These are phyloP conservation scores for Leccinellum rugosiceps DNA, from an alignment of 768 basidiomycete species.

Conservation along the genomic window DNA sequence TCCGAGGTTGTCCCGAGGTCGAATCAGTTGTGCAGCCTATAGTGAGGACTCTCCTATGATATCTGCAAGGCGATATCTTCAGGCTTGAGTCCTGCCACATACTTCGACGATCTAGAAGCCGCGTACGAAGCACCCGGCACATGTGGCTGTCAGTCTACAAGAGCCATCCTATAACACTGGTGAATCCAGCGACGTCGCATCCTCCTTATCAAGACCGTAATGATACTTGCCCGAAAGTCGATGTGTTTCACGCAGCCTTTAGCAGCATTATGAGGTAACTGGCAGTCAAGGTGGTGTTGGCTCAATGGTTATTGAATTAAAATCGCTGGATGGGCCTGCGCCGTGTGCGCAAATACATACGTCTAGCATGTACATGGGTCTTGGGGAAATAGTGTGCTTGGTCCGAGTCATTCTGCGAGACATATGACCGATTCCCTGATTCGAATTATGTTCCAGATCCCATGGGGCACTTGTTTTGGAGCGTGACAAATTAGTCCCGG, in stretches of 20 bases:
- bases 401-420: conserved; percentile 29
- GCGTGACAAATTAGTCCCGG: too few species aligned
- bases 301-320: background rate
- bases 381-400: conserved; percentile 23
- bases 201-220: background rate
- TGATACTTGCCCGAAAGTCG: background rate
- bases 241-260: background rate
- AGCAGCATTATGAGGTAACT: background rate
- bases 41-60: too few species aligned
- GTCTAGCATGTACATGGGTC: conserved; percentile 4
- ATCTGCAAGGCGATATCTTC: background rate
- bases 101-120: background rate
- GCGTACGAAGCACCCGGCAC: background rate
- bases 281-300: too few species aligned
- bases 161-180: conserved; percentile 1
- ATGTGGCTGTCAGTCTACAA: conserved; percentile 1
- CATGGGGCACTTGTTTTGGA: too few species aligned
- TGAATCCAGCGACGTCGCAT: background rate
- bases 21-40: background rate
- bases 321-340: background rate
- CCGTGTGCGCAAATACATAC: background rate
- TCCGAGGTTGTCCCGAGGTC: background rate
- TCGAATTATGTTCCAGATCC: too few species aligned
- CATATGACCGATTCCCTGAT: conserved; percentile 27
- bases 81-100: background rate